Conservation (phyloP, 2,329 filamentous ascomycete genomes). For the Capronia americana region DNA sequence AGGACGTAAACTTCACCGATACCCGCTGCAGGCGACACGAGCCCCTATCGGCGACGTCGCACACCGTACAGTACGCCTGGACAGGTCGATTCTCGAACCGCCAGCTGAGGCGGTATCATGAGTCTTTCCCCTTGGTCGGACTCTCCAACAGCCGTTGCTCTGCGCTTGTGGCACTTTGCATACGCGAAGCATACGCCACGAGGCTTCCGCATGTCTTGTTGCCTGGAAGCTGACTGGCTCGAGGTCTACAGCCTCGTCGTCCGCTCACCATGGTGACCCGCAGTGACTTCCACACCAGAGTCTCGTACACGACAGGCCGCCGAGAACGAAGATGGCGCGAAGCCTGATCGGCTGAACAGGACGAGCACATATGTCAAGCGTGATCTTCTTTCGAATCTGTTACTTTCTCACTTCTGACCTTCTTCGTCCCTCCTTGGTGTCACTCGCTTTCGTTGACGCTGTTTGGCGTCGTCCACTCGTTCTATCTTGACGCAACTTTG, state of each 20-base stretch:
- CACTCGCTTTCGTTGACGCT: conserved; percentile 16
- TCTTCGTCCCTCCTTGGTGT: not conserved
- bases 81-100: not conserved
- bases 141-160: not conserved
- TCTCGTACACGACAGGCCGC: not conserved
- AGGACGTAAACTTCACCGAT: too few species aligned
- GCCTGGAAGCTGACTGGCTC: conserved; percentile 6
- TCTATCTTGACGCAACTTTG: conserved; percentile 13
- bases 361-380: conserved; percentile 1
- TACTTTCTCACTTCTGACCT: not conserved
- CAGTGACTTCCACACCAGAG: conserved; percentile 9
- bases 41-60: too few species aligned
- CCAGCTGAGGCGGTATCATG: not conserved
- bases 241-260: conserved; percentile 1
- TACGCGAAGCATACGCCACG: conserved; percentile 6
- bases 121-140: not conserved
- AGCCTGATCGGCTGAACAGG: conserved; percentile 3
- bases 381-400: not conserved
- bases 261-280: not conserved
- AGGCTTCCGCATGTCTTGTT: conserved; percentile 8
- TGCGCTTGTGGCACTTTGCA: conserved; percentile 5
- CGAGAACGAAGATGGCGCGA: not conserved
- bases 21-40: too few species aligned
- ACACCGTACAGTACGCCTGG: too few species aligned
- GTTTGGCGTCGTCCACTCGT: conserved; percentile 22